Conservation (phyloP, 345 rosid species). For the Euclidium syriacum region DNA sequence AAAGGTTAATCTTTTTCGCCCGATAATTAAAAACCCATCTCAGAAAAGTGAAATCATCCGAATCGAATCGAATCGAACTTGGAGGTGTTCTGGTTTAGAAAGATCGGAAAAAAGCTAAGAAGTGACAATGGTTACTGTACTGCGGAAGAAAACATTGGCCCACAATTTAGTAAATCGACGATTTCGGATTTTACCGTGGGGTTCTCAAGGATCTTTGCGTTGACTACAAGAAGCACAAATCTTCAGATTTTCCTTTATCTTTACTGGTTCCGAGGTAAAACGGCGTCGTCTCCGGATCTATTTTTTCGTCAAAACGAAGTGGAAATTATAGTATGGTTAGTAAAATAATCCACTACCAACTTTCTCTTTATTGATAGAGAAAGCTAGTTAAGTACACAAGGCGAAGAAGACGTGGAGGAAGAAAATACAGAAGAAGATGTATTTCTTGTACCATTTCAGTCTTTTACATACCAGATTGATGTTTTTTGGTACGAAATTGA, state of each 20-base stretch:
- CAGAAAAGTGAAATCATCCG: not conserved
- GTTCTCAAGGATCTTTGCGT: not conserved
- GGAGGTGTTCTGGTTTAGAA: not conserved
- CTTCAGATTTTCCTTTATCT: not conserved
- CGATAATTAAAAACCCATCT: constrained; percentile 7
- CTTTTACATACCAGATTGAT: too few species aligned
- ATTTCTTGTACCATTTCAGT: too few species aligned
- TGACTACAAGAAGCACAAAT: not conserved
- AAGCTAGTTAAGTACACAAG: too few species aligned
- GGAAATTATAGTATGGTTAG: too few species aligned
- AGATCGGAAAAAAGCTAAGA: not conserved
- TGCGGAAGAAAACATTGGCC: constrained; percentile 4
- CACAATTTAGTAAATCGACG: not conserved
- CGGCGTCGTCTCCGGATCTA: not conserved
- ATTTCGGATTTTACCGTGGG: not conserved
- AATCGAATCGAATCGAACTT: constrained; percentile 10
- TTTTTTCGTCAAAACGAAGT: not conserved
- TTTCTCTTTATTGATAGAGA: too few species aligned
- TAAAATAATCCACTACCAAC: too few species aligned
- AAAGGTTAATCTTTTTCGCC: not conserved
- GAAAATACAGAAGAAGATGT: too few species aligned
- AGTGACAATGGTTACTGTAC: not conserved
- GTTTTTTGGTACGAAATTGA: too few species aligned
- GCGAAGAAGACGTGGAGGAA: too few species aligned
- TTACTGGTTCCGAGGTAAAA: not conserved